Base-by-base conservation (phyloP, 2,329 filamentous ascomycete genomes). In the Scolecobasidium constrictum region DNA sequence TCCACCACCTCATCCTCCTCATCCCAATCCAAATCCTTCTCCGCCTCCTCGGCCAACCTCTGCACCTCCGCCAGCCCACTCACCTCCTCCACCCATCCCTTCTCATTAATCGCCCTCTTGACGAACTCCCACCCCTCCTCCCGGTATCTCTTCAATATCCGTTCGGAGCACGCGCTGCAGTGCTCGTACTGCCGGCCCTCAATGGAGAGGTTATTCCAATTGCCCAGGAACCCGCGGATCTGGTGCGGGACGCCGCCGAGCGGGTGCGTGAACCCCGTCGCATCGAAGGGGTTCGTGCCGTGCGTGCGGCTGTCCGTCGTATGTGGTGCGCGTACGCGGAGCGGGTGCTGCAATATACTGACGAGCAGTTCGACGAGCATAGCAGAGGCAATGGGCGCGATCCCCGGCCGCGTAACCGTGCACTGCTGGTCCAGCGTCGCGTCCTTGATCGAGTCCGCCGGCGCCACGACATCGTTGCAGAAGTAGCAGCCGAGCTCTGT, bases 351-450 rank as follows among this genome's bases (percentile, higher is more conserved):
- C 7, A 95, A 68, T 26, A 95, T 66, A 46, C 85, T 93, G 7
- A 88, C 80, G 20, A 98, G 73, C 4, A 96, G 72, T 61, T 98
- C 92, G 38, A 96, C 90, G 4, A 95, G 73, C 23, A 94, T 72
- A 2, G 86, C 86, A 2, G 92, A 95, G 5, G 92, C 92, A 44
- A 95, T 92, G 7, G 87, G 82, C 12, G 92, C 90, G 26, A 94
- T 79, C 13, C 92, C 92, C 1, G 92, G 92, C 7, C 92, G 78
- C 3, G 92, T 98, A 16, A 98, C 92, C 0, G 92, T 98, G 62
- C 92, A 98, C 64, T 96, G 92, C 60, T 98, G 92, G 58, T 98
- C 92, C 9, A 98, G 78, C 0, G 92, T 96, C 52, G 88, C 85
- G 55, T 94, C 87, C 62, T 90, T 94, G 56, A 94, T 75, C 2